Evolutionary conservation across 1,284 basidiomycete species (phyloP), one percentile per base, ranked within the genome.

Genomic region (Melampsora americana): DNA sequence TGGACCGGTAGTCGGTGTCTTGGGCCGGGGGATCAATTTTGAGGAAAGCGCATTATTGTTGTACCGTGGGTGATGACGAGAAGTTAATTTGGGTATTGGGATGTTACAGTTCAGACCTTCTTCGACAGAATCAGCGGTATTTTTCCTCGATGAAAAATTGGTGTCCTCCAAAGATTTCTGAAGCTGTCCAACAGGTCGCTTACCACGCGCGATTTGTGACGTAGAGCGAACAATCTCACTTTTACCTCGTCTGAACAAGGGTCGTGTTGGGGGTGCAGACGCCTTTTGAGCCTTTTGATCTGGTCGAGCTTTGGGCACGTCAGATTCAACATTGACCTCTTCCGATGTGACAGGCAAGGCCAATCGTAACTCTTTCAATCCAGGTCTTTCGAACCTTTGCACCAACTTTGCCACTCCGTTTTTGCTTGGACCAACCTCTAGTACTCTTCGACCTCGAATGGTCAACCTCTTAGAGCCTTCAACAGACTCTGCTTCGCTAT

Each of bases 351-450:
- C 66, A 65, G 26, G 39, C 50, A 26, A 39, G 28, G n/a, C 14
- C 53, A 56, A 56, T 28, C 28, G 53, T 28, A 56, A 56, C 53
- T 56, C 53, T 56, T 23, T 46, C n/a, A 53, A 12, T 60, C 18
- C 35, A 30, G 73, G 73, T 30, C 56, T 75, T 68, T 75, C 73
- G 20, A 75, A 75, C 67, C 67, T 75, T 42, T 75, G 73, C 18
- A 75, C 73, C 14, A 75, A 48, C 39, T 68, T 75, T 26, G 73
- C 73, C 35, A 75, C 73, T n/a, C 73, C 73, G 30, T 56, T 65
- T 30, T 66, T 65, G 56, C 67, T 75, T 16, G 60, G 42, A 23
- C 39, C 56, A 6, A 75, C 32, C 30, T 75, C 73, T 59, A 67
- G 66, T 14, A 66, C 44, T 35, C 73, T 50, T 9, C 65, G 73